These are phyloP conservation scores for Gracilaria caudata DNA, from an alignment of 23 red algal genomes.

Conservation along the genomic window DNA sequence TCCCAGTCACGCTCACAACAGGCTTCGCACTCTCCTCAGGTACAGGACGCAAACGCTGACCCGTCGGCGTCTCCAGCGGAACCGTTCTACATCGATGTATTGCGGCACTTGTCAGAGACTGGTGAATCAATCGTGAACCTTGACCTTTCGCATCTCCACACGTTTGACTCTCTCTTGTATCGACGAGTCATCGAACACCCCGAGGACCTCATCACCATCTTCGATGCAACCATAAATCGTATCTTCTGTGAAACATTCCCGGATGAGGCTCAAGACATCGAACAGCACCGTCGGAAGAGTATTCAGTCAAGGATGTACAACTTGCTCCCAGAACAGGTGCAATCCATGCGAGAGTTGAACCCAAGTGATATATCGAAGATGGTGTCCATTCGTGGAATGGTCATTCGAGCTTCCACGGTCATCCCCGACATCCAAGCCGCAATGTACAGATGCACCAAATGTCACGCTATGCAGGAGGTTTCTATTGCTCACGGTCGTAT, in stretches of 20 bases:
- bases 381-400: constrained; percentile 89
- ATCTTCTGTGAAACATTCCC: constrained; percentile 60
- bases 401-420: constrained; percentile 78
- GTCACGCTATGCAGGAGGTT: constrained; percentile 70
- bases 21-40: not conserved
- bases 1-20: not conserved
- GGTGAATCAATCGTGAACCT: constrained; percentile 79
- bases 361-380: constrained; percentile 83
- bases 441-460: constrained; percentile 93
- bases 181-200: constrained; percentile 76
- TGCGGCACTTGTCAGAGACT: constrained; percentile 74
- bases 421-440: constrained; percentile 92
- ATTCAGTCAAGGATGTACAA: constrained; percentile 74
- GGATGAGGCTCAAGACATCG: constrained; percentile 50
- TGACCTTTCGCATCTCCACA: constrained; percentile 76
- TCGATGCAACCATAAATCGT: constrained; percentile 79
- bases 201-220: constrained; percentile 80
- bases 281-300: constrained; percentile 44
- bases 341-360: constrained; percentile 88
- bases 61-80: not conserved
- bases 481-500: constrained; percentile 77
- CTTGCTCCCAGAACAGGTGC: constrained; percentile 67
- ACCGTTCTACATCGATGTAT: constrained; percentile 64
- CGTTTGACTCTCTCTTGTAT: constrained; percentile 67
- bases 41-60: not conserved